Evolutionary conservation across 257 asterid genomes (phyloP).

Genomic region (Solanum corneliomulleri): DNA sequence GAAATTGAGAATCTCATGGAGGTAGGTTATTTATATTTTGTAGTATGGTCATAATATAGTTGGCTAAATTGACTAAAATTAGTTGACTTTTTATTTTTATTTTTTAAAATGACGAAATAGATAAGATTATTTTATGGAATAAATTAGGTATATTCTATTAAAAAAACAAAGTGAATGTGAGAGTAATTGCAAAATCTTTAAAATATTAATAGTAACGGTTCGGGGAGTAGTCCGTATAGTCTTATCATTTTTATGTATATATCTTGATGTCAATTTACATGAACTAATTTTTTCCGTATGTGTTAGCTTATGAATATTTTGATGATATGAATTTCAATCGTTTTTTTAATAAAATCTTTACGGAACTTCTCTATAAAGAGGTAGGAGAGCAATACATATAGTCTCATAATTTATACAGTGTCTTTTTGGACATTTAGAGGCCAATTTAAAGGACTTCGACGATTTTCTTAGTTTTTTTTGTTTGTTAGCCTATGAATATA

Average conservation of each 20-base stretch:
- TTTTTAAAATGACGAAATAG: not conserved
- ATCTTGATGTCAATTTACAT: not conserved
- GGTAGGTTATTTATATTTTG: not conserved
- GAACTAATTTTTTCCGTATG: too few species aligned
- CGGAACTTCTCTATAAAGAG: too few species aligned
- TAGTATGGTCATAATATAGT: not conserved
- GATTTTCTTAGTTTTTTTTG: too few species aligned
- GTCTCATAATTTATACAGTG: not conserved
- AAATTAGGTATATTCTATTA: not conserved
- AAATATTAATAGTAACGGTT: too few species aligned
- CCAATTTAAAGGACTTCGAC: too few species aligned
- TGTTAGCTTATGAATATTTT: not conserved
- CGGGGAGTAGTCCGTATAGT: not conserved
- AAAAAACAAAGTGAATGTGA: not conserved
- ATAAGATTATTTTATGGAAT: not conserved
- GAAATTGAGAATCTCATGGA: not conserved
- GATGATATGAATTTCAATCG: not conserved
- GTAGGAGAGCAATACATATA: not conserved
- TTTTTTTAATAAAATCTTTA: too few species aligned
- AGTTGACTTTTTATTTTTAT: slow-evolving; percentile 1
- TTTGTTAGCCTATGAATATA: not conserved
- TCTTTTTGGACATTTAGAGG: not conserved
- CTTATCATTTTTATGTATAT: too few species aligned
- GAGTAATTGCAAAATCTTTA: not conserved
- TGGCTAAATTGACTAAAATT: slow-evolving; percentile 5